Evolutionary conservation across 371 early-diverging fungal genomes (phyloP).

Genomic region (Rhizopus microsporus): DNA sequence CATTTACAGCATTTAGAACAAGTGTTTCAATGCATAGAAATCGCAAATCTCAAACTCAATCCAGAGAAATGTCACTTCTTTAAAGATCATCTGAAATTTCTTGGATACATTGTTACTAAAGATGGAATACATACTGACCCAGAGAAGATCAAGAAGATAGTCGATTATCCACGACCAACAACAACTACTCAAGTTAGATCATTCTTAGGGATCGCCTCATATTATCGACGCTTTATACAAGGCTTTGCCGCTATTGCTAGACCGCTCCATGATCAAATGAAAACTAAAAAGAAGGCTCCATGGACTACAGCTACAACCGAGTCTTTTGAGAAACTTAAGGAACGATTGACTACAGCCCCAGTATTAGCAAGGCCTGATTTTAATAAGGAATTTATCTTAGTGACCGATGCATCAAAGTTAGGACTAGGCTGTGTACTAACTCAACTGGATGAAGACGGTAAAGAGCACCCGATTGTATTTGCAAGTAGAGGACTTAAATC

Average conservation of each 20-base stretch:
- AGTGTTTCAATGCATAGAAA: neutral
- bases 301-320: neutral
- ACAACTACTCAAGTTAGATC: neutral
- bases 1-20: neutral
- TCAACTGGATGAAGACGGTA: neutral
- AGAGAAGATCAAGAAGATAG: constrained; percentile 2
- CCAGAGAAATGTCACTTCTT: constrained; percentile 1
- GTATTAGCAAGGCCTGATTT: neutral
- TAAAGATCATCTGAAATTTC: neutral
- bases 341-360: neutral
- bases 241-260: constrained; percentile 6
- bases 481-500: neutral
- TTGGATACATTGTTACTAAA: constrained; percentile 4
- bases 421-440: constrained; percentile 1
- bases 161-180: neutral
- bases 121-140: constrained; percentile 3
- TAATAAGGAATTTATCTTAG: neutral
- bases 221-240: constrained; percentile 2
- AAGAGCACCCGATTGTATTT: neutral
- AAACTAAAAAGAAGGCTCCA: neutral
- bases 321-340: constrained; percentile 5
- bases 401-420: neutral
- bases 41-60: neutral
- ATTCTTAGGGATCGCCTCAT: constrained; percentile 3
- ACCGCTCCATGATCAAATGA: constrained; percentile 3